These are phyloP conservation scores for Xerocomus spinulosus DNA, from an alignment of 768 basidiomycete genomes.

Conservation along the genomic window DNA sequence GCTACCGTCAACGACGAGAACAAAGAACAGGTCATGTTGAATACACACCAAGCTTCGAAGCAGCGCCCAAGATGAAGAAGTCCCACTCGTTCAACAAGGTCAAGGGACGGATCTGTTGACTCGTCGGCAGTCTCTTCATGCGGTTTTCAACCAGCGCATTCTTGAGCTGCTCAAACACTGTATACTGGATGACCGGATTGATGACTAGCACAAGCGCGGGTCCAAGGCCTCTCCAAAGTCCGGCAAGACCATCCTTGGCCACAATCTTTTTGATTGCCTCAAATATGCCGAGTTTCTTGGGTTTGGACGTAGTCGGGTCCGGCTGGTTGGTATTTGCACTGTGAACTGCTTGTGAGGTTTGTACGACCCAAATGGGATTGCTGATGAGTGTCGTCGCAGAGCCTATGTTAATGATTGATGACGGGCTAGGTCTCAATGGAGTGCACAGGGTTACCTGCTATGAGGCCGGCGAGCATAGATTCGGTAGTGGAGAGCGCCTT, in stretches of 20 bases:
- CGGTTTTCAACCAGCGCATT: slow-evolving; percentile 68
- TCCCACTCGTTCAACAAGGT: slow-evolving; percentile 76
- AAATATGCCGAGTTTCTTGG: slow-evolving; percentile 57
- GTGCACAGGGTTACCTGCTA: slow-evolving; percentile 58
- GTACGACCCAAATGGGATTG: slow-evolving; percentile 97
- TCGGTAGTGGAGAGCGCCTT: slow-evolving; percentile 82
- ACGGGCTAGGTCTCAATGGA: background rate
- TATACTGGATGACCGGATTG: slow-evolving; percentile 94
- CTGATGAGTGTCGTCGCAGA: slow-evolving; percentile 83
- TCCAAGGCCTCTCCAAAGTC: slow-evolving; percentile 89
- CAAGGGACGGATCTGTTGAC: slow-evolving; percentile 39
- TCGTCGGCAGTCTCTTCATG: slow-evolving; percentile 47
- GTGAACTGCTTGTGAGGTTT: slow-evolving; percentile 80
- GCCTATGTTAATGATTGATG: slow-evolving; percentile 41
- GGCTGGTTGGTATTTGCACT: slow-evolving; percentile 38
- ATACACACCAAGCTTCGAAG: slow-evolving; percentile 77
- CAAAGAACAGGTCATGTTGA: background rate
- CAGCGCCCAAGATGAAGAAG: slow-evolving; percentile 90
- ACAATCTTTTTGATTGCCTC: slow-evolving; percentile 68
- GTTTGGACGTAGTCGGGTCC: slow-evolving; percentile 36
- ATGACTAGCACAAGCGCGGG: slow-evolving; percentile 91
- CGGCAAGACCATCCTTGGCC: slow-evolving; percentile 65
- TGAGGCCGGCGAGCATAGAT: slow-evolving; percentile 81
- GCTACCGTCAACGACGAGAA: background rate
- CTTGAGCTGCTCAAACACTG: slow-evolving; percentile 92